Evolutionary conservation across 371 early-diverging fungal species (phyloP), one percentile per base, ranked within the genome.

Genomic region (Syncephalastrum sp.): DNA sequence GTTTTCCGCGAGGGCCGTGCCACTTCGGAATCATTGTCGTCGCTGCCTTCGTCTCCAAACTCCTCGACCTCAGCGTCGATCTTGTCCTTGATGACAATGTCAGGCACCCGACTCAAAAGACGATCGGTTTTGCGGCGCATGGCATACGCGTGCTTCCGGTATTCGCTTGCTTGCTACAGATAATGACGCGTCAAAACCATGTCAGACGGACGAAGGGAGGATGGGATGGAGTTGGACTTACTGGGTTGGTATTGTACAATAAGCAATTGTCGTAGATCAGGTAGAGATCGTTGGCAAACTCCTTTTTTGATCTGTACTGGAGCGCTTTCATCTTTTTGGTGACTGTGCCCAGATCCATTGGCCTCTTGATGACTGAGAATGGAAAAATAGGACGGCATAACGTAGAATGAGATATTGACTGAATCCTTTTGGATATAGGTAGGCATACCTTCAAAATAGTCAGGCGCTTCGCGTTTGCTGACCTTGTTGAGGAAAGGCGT

Each of bases 261-360:
- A 92, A 68, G 65, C 95, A 94, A 63, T 96, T 96, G 15, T 78
- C 70, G 69, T 92, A 93, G 21, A 96, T 94, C 43, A 94, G 72
- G 48, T 85, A 72, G 13, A 95, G 65, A 64, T 96, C 96, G 25
- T 81, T 75, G 1, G 83, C 81, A 70, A 96, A 92, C 42, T 91
- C 90, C 7, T 83, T 74, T 67, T 92, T 91, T 61, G 84, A 86
- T 54, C 79, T 69, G 65, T 96, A 95, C 51, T 79, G 72, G 14
- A 82, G 69, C 0, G 65, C 64, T 61, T 88, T 85, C 57, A 96
- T 69, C 58, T 94, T 94, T 67, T 88, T 89, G 25, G 89, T 79
- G 56, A 96, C 90, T 21, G 91, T 91, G n/a, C 89, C 87, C 7
- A 96, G 69, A 78, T 95, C 95, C 95, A 96, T 96, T 0, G 97